phyloP scores from a whole-genome alignment of 2,329 filamentous ascomycete species.

The Akanthomyces uredinophilus region DNA sequence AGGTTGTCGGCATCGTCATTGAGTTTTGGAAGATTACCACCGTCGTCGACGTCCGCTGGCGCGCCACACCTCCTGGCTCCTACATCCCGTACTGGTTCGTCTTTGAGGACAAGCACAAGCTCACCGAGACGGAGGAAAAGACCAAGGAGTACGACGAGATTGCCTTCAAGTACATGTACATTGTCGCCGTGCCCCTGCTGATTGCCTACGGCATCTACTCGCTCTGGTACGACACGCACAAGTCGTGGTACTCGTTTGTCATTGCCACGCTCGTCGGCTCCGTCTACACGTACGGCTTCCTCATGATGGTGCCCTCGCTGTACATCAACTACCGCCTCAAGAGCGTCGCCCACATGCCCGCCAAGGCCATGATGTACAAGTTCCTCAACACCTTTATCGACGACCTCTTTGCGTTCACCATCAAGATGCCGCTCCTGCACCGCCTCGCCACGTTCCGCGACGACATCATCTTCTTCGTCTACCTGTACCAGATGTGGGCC shows the following conservation, averaged over 20 bases:
- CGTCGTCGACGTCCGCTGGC: conserved; percentile 80
- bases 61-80: conserved; percentile 61
- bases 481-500: conserved; percentile 88
- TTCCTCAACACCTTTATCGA: conserved; percentile 99
- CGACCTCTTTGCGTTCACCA: conserved; percentile 96
- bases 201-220: conserved; percentile 88
- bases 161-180: conserved; percentile 96
- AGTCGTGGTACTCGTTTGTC: conserved; percentile 96
- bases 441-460: conserved; percentile 87
- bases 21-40: conserved; percentile 94
- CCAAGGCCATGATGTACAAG: conserved; percentile 95
- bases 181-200: conserved; percentile 81
- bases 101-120: conserved; percentile 95
- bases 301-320: conserved; percentile 96
- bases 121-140: conserved; percentile 93
- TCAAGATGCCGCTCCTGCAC: conserved; percentile 97
- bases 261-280: conserved; percentile 92
- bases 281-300: conserved; percentile 96
- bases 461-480: conserved; percentile 97
- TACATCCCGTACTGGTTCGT: conserved; percentile 72
- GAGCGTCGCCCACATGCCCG: conserved; percentile 94
- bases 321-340: conserved; percentile 99
- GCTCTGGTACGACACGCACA: conserved; percentile 87
- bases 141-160: conserved; percentile 98
- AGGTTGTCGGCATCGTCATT: conserved; percentile 72